phyloP scores from a whole-genome alignment of 352 stramenopile genomes.

The Saprolegnia parasitica region DNA sequence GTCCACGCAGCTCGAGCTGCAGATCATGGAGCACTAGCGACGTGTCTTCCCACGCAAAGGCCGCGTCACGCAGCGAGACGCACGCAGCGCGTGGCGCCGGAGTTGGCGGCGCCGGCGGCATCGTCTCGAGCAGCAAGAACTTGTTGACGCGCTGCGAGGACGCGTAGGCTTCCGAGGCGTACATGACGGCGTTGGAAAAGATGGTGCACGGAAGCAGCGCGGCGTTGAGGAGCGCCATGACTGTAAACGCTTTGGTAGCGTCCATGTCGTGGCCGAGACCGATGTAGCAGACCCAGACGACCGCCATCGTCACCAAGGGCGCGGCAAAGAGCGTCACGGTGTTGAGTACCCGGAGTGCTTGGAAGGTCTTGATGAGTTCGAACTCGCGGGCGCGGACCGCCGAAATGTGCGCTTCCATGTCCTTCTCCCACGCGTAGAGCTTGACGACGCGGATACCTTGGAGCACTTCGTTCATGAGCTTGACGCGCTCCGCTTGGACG shows the following conservation, averaged over 20 bases:
- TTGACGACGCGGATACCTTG: conserved; percentile 87
- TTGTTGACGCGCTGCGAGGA: background rate
- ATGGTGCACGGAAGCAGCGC: background rate
- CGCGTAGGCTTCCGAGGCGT: background rate
- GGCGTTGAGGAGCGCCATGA: background rate
- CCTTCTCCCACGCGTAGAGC: conserved; percentile 80
- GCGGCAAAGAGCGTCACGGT: conserved; percentile 47
- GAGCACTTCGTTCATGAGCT: conserved; percentile 90
- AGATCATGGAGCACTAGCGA: conserved; percentile 47
- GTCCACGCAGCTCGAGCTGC: conserved; percentile 23
- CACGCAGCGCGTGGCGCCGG: conserved; percentile 30
- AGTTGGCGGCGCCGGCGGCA: background rate
- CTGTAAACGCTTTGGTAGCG: background rate
- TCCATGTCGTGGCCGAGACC: background rate
- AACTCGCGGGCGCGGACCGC: conserved; percentile 44
- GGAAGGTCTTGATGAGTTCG: conserved; percentile 42
- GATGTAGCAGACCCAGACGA: background rate
- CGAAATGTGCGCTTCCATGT: conserved; percentile 35
- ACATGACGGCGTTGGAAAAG: background rate
- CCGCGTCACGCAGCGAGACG: conserved; percentile 24
- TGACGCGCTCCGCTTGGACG: conserved; percentile 72
- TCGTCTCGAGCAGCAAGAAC: conserved; percentile 6
- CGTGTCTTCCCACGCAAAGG: conserved; percentile 40
- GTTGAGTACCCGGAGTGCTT: conserved; percentile 54
- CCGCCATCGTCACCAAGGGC: conserved; percentile 9